These are phyloP conservation scores for Forsythia viridissima DNA, from an alignment of 257 asterid species.

Conservation along the genomic window DNA sequence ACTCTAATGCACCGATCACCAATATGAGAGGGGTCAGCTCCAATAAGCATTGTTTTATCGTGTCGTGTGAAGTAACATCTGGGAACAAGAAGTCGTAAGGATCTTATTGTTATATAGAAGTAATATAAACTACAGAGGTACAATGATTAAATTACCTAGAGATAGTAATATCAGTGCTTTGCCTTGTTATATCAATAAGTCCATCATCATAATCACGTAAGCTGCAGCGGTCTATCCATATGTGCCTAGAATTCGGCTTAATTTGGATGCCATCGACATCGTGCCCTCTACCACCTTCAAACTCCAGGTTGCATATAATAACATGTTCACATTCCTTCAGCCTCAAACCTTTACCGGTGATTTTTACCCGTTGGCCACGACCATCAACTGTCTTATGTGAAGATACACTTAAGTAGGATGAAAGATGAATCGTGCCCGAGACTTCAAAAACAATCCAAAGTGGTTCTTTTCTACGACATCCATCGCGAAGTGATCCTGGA, in stretches of 20 bases:
- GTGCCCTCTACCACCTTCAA: conserved; percentile 90
- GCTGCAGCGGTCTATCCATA: conserved; percentile 93
- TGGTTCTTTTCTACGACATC: conserved; percentile 77
- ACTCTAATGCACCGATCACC: conserved; percentile 85
- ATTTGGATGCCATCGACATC: conserved; percentile 94
- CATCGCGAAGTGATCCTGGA: conserved; percentile 89
- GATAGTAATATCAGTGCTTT: conserved; percentile 85
- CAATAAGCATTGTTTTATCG: conserved; percentile 92
- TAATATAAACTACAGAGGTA: not conserved
- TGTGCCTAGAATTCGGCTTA: conserved; percentile 85
- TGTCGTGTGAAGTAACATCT: conserved; percentile 81
- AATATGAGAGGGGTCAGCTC: conserved; percentile 82
- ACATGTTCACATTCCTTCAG: conserved; percentile 82
- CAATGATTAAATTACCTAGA: conserved; percentile 55
- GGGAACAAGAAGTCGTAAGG: conserved; percentile 26
- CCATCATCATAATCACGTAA: conserved; percentile 93
- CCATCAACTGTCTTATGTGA: conserved; percentile 90
- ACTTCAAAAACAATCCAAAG: conserved; percentile 83
- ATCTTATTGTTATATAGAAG: not conserved
- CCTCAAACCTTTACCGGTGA: conserved; percentile 85
- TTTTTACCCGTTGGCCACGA: conserved; percentile 78
- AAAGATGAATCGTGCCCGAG: conserved; percentile 80
- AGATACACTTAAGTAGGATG: conserved; percentile 64
- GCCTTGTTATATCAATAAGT: conserved; percentile 79
- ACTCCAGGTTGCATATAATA: conserved; percentile 76